Evolutionary conservation across 2,329 filamentous ascomycete species (phyloP), one percentile per base, ranked within the genome.

Genomic region (Pezicula carpinea): DNA sequence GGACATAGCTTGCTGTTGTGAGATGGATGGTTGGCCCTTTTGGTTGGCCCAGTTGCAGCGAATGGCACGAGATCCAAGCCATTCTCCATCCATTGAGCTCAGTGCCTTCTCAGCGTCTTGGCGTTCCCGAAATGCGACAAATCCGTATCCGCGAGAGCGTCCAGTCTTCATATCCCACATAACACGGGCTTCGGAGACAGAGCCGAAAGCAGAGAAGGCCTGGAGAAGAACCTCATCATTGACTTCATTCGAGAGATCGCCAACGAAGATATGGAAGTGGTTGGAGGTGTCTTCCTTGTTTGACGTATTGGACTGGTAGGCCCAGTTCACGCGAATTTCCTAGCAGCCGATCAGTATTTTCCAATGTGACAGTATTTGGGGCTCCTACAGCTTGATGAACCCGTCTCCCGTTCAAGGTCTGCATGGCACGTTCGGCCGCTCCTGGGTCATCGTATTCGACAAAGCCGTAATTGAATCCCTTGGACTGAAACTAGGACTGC

Each of bases 161-260:
- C 93, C 93, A 31, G 93, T 99, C 79, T 99, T 99, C 93, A 99
- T 99, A 68, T 99, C 93, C 93, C 93, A 99, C 93, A 99, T 99
- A 55, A 99, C 93, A 61, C 93, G 90, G 50, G 93, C 93, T 70
- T 99, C 93, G 3, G 93, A 99, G 41, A 99, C 91, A 11, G 84
- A 89, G 34, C 93, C 93, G 67, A 97, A 99, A 38, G 89, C 89
- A 40, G 89, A 95, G 70, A 99, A 99, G 11, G 93, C 93, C 69
- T 96, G 91, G 14, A 87, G 76, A 18, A 99, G 78, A 44, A 96
- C 82, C 64, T 99, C 93, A 60, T 99, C 93, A 61, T 99, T 99
- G 67, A 99, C 93, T 69, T 99, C 93, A 64, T 99, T 99, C 60
- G 91, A 96, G 47, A 99, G 72, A 65, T 99, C 93, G 52, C 93